phyloP scores from a whole-genome alignment of 768 basidiomycete genomes.

The Naganishia friedmannii region DNA sequence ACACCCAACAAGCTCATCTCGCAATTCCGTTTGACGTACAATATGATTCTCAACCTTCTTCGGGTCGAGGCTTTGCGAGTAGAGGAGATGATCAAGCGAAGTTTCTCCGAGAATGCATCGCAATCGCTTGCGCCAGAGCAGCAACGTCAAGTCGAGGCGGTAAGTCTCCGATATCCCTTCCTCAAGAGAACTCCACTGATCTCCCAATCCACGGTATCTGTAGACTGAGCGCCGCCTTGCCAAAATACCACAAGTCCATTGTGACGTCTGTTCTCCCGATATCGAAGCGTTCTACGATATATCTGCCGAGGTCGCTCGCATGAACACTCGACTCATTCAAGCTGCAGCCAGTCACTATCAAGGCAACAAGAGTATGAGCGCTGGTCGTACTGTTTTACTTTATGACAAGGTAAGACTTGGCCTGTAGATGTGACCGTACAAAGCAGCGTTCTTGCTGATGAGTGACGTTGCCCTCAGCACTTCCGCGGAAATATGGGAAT shows the following conservation, averaged over 20 bases:
- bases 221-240: conserved; percentile 72
- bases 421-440: background rate
- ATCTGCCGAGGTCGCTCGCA: conserved; percentile 61
- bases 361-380: conserved; percentile 64
- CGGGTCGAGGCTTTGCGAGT: conserved; percentile 93
- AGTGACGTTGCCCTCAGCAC: conserved; percentile 58
- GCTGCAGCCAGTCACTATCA: conserved; percentile 63
- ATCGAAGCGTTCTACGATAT: conserved; percentile 75
- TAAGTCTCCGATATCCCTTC: conserved; percentile 49
- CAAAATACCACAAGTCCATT: conserved; percentile 64
- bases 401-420: conserved; percentile 47
- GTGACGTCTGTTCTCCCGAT: conserved; percentile 66
- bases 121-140: conserved; percentile 89
- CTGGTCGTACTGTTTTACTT: conserved; percentile 79
- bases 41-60: conserved; percentile 96
- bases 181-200: background rate
- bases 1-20: conserved; percentile 85
- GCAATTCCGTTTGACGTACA: conserved; percentile 96
- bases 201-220: background rate
- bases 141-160: conserved; percentile 80
- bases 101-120: conserved; percentile 96
- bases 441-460: background rate
- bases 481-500: conserved; percentile 69
- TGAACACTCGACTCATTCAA: conserved; percentile 64
- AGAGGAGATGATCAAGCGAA: conserved; percentile 99